Conservation (phyloP, 441 rosid species). For the Eutrema salsugineum region DNA sequence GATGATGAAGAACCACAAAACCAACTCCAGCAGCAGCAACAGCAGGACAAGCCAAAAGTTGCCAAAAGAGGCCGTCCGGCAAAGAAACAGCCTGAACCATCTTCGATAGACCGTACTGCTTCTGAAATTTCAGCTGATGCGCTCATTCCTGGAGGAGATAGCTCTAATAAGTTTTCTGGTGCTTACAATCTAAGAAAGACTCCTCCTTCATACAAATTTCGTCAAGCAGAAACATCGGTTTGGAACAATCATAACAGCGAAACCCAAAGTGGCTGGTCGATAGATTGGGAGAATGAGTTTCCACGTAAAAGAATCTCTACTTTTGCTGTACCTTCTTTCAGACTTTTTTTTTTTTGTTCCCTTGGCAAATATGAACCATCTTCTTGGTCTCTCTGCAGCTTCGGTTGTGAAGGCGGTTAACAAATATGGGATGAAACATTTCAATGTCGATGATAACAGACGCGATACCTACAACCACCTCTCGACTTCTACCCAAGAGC, state of each 20-base stretch:
- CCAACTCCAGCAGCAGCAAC: slow-evolving; percentile 39
- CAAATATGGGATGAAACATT: slow-evolving; percentile 67
- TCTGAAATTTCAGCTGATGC: slow-evolving; percentile 59
- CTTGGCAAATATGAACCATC: background rate
- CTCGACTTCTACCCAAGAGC: slow-evolving; percentile 36
- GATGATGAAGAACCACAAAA: slow-evolving; percentile 57
- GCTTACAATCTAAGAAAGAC: slow-evolving; percentile 56
- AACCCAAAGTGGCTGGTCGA: slow-evolving; percentile 37
- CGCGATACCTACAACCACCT: slow-evolving; percentile 56
- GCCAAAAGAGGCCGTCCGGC: slow-evolving; percentile 86
- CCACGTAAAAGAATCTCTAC: slow-evolving; percentile 40
- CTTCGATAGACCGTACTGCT: slow-evolving; percentile 46
- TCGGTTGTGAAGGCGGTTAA: slow-evolving; percentile 68
- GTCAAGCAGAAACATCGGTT: slow-evolving; percentile 40
- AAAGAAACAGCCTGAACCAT: slow-evolving; percentile 53
- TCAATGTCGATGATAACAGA: slow-evolving; percentile 58
- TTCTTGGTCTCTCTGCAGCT: slow-evolving; percentile 41
- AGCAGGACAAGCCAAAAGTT: slow-evolving; percentile 43
- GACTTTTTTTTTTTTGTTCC: background rate
- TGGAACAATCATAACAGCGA: slow-evolving; percentile 45
- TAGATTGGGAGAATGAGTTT: slow-evolving; percentile 78
- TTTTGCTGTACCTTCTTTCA: background rate
- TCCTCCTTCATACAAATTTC: slow-evolving; percentile 39
- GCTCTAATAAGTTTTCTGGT: slow-evolving; percentile 32
- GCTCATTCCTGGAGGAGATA: slow-evolving; percentile 54